Base-by-base conservation (phyloP, 495 filamentous ascomycete species). In the Pseudevernia furfuracea region DNA sequence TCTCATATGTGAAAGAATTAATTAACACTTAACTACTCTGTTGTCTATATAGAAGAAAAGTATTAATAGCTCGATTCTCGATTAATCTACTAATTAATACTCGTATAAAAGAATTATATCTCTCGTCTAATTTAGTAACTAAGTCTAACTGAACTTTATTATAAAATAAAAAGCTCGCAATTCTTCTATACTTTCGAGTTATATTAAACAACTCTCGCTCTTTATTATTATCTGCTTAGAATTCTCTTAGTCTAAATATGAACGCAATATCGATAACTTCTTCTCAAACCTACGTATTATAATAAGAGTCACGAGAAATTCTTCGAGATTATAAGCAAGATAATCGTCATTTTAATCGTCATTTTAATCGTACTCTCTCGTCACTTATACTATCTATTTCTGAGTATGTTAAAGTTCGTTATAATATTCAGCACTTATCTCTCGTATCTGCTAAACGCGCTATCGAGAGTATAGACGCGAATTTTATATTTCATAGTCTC, bases 401-500 rank as follows among this genome's bases (percentile, higher is more conserved):
- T 1, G 9, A 3, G 5, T 57, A 57, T 57, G 28, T 10, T 1
- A 11, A 28, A 32, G 0, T 32, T 57, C 28, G 15, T 57, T 57
- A 57, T 57, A 11, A 57, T 37, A 57, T 28, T 57, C 28, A 34
- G 15, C 4, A 57, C 25, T 57, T 37, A 12, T 57, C 53, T 11
- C 53, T 5, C 14, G 5, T 57, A 17, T 57, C 53, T 37, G 28
- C 28, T 34, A 10, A 34, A 57, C 53, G 53, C 19, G 53, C 28
- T 57, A 11, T 11, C 15, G 28, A 57, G 9, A 11, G 28, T 32
- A n/a, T 57, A 15, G 34, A 32, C 5, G 53, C 28, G 28, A 21
- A 11, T 57, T 57, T 57, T 17, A 57, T 34, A 37, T 10, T 57
- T 57, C 28, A 37, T 23, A 46, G 53, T 21, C 53, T 57, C 34